Percentiles rank a stretch among this genome's conserved stretches.
Conservation (phyloP, 495 filamentous ascomycete species). For the Penicillium bovifimosum region DNA sequence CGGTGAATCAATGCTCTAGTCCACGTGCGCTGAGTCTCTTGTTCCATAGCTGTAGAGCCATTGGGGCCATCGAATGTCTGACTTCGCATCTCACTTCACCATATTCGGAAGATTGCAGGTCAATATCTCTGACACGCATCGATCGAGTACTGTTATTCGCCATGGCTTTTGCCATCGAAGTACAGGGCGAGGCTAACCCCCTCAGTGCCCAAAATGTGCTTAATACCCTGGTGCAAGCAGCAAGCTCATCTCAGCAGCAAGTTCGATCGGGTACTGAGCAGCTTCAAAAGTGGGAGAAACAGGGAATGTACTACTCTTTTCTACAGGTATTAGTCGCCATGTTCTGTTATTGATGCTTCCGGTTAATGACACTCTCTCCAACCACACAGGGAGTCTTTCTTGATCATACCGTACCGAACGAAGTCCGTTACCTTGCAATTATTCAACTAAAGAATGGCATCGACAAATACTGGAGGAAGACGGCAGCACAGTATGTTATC, state of each 20-base stretch:
- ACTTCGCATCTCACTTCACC: neutral
- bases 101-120: neutral
- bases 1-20: neutral
- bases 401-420: conserved; percentile 64
- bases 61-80: neutral
- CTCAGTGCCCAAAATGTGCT: conserved; percentile 62
- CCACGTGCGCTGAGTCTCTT: neutral
- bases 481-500: conserved; percentile 51
- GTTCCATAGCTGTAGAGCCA: neutral
- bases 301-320: conserved; percentile 67
- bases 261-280: conserved; percentile 78
- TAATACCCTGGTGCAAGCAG: conserved; percentile 63
- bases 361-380: neutral
- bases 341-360: neutral
- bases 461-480: conserved; percentile 87
- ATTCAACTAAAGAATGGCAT: conserved; percentile 95
- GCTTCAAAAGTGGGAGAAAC: conserved; percentile 77
- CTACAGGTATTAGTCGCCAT: conserved; percentile 55
- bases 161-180: conserved; percentile 47
- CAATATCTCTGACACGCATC: conserved; percentile 3
- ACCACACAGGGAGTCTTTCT: conserved; percentile 63
- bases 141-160: conserved; percentile 3
- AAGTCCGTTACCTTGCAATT: conserved; percentile 80
- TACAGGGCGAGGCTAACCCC: conserved; percentile 57
- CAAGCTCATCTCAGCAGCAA: conserved; percentile 66